Percentiles rank a stretch among this genome's conserved stretches.
Evolutionary conservation across 2,329 filamentous ascomycete species (phyloP).

Genomic region (Herpotrichia juniperi): DNA sequence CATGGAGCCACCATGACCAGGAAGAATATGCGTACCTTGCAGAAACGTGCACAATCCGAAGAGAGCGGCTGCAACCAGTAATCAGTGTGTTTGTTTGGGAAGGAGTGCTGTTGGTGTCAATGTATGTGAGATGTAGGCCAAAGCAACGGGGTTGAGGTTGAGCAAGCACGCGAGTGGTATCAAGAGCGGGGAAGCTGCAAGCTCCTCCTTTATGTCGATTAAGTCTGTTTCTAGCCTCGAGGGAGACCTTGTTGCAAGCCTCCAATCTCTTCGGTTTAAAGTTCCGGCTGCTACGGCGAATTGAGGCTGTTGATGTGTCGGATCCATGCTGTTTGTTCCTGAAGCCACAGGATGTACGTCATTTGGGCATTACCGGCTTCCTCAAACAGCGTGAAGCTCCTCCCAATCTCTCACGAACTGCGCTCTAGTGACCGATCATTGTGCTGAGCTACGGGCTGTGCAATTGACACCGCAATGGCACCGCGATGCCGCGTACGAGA

Average conservation of each 20-base stretch:
- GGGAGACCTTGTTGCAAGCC: neutral
- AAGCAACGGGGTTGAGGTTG: conserved; percentile 10
- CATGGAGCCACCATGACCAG: conserved; percentile 19
- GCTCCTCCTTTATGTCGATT: conserved; percentile 13
- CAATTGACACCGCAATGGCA: neutral
- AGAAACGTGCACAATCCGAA: conserved; percentile 15
- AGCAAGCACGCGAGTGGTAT: conserved; percentile 11
- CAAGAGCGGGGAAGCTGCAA: conserved; percentile 18
- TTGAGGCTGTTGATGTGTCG: conserved; percentile 17
- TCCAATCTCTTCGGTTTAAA: neutral
- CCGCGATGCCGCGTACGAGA: neutral
- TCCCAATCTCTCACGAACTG: neutral
- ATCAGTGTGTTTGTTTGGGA: conserved; percentile 5
- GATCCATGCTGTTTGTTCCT: conserved; percentile 13
- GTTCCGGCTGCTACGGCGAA: conserved; percentile 9
- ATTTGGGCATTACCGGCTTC: neutral
- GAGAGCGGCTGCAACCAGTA: neutral
- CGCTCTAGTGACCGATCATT: neutral
- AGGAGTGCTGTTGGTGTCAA: conserved; percentile 4
- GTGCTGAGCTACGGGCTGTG: neutral
- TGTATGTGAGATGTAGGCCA: conserved; percentile 8
- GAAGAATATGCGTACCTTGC: conserved; percentile 33
- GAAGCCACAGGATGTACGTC: conserved; percentile 17
- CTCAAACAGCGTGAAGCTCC: neutral
- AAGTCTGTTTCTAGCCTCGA: neutral